Conservation (phyloP, 2,329 filamentous ascomycete genomes). For the Coniochaeta pulveracea region DNA sequence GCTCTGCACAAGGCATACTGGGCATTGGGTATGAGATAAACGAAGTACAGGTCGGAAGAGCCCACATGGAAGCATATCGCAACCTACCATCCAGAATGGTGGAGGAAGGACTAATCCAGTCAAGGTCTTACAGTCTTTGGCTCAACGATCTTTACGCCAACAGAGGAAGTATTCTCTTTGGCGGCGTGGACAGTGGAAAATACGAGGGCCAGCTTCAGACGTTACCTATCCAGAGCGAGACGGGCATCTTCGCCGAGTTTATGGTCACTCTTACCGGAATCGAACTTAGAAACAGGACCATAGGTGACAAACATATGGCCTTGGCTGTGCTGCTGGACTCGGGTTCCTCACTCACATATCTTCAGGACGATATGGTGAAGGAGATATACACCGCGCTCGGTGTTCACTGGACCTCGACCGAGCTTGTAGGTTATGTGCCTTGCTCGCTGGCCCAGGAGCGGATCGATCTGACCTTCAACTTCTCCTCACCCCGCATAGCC, state of each 20-base stretch:
- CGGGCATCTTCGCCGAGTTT: slow-evolving; percentile 47
- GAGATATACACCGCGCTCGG: slow-evolving; percentile 46
- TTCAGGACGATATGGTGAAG: slow-evolving; percentile 43
- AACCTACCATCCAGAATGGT: slow-evolving; percentile 60
- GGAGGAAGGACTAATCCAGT: slow-evolving; percentile 46
- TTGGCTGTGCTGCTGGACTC: slow-evolving; percentile 61
- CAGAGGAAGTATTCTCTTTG: slow-evolving; percentile 61
- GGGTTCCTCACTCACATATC: slow-evolving; percentile 55
- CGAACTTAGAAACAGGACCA: slow-evolving; percentile 25
- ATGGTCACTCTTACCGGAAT: slow-evolving; percentile 57
- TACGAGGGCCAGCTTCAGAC: slow-evolving; percentile 53
- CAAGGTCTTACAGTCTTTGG: slow-evolving; percentile 64
- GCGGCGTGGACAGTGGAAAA: slow-evolving; percentile 58
- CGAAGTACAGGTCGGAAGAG: slow-evolving; percentile 60
- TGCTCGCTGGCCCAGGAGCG: slow-evolving; percentile 35
- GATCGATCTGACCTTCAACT: slow-evolving; percentile 38
- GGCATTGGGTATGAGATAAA: slow-evolving; percentile 76
- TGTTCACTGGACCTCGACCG: slow-evolving; percentile 42
- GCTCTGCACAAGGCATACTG: slow-evolving; percentile 59
- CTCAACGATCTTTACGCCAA: slow-evolving; percentile 58
- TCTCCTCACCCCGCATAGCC: slow-evolving; percentile 39
- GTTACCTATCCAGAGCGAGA: slow-evolving; percentile 50
- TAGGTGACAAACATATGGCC: slow-evolving; percentile 30
- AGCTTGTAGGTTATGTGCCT: slow-evolving; percentile 49
- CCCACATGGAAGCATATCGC: slow-evolving; percentile 42